Conservation (phyloP, 129 eudicot genomes). For the Glebionis coronaria region DNA sequence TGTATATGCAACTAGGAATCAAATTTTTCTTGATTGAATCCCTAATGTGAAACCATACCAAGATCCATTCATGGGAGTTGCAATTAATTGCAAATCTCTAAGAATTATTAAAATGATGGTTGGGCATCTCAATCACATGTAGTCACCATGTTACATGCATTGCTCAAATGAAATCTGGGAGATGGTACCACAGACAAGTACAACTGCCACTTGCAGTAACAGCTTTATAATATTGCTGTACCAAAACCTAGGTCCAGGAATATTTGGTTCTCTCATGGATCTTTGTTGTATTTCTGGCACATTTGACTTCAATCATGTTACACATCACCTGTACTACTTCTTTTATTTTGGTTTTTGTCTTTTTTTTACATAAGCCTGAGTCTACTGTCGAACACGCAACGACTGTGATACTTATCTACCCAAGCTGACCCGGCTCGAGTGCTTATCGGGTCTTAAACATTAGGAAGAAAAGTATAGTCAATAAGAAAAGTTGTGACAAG, state of each 20-base stretch:
- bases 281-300: constrained; percentile 29
- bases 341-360: neutral
- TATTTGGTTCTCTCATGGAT: constrained; percentile 34
- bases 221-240: constrained; percentile 32
- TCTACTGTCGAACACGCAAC: neutral
- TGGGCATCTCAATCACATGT: constrained; percentile 39
- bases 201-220: constrained; percentile 38
- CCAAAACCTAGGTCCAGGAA: constrained; percentile 38
- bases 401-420: no score
- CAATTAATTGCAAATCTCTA: constrained; percentile 30
- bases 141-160: constrained; percentile 37
- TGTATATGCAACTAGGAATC: constrained; percentile 21
- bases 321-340: constrained; percentile 31
- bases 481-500: neutral
- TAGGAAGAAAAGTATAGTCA: neutral
- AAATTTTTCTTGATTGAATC: constrained; percentile 30
- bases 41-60: constrained; percentile 30
- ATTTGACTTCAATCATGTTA: constrained; percentile 32
- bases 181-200: constrained; percentile 39
- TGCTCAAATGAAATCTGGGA: constrained; percentile 31
- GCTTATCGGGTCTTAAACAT: neutral
- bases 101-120: constrained; percentile 28
- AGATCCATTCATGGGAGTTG: constrained; percentile 31
- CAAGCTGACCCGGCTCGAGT: neutral
- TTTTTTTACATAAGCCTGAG: neutral